Evolutionary conservation across 352 stramenopile species (phyloP).

Genomic region (Phytophthora macrochlamydospora): DNA sequence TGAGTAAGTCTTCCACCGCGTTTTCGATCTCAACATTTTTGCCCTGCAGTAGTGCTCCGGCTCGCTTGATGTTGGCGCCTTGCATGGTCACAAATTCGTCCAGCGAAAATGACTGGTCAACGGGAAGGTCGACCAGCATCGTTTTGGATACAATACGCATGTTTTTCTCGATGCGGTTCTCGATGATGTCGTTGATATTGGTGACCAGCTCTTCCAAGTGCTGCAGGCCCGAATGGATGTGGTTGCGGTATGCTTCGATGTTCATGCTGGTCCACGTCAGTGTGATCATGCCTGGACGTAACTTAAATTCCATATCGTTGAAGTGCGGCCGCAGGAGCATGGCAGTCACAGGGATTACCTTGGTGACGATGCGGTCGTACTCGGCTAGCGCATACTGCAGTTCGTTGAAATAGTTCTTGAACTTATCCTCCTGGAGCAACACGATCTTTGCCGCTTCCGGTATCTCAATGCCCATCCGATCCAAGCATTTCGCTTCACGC

Average conservation of each 20-base stretch:
- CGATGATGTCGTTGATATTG: conserved; percentile 99
- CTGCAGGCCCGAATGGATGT: conserved; percentile 92
- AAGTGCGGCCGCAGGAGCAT: conserved; percentile 97
- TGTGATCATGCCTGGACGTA: conserved; percentile 98
- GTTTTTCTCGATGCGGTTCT: conserved; percentile 99
- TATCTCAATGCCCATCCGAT: conserved; percentile 98
- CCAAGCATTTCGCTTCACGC: conserved; percentile 97
- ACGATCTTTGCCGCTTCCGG: conserved; percentile 98
- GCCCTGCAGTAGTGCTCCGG: conserved; percentile 93
- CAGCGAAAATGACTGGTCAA: conserved; percentile 96
- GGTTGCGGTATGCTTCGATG: conserved; percentile 97
- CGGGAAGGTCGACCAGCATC: conserved; percentile 96
- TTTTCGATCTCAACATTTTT: conserved; percentile 99
- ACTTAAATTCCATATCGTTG: conserved; percentile 99
- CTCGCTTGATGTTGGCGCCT: conserved; percentile 91
- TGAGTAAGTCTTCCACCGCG: conserved; percentile 96
- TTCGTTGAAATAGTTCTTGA: conserved; percentile 99
- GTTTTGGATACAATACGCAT: conserved; percentile 98
- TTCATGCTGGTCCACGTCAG: conserved; percentile 99
- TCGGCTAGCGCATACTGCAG: conserved; percentile 97
- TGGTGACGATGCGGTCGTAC: conserved; percentile 97
- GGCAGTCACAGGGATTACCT: conserved; percentile 98
- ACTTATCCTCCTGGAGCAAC: conserved; percentile 98
- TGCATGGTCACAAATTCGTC: conserved; percentile 99
- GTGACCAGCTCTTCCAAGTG: conserved; percentile 97